phyloP scores from a whole-genome alignment of 208 protist genomes.

The Leishmania braziliensis region DNA sequence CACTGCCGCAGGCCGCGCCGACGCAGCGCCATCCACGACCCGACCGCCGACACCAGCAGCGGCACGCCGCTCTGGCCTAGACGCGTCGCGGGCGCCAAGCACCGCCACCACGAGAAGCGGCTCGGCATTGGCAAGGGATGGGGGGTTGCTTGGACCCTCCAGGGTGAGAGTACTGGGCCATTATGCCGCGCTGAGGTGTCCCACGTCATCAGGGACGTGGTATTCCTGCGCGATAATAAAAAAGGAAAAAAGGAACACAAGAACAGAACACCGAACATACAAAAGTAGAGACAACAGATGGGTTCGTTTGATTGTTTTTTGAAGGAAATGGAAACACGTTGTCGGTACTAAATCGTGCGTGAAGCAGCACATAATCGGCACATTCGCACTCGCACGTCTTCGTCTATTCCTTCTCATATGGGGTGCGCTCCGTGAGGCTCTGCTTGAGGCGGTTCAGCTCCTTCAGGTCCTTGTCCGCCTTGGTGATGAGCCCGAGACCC shows the following conservation, averaged over 20 bases:
- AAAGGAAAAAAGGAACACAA: constrained; percentile 11
- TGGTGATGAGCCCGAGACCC: constrained; percentile 76
- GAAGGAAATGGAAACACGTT: constrained; percentile 10
- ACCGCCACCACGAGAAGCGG: neutral
- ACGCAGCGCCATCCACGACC: neutral
- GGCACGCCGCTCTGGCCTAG: neutral
- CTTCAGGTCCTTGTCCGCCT: constrained; percentile 83
- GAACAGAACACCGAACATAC: constrained; percentile 9
- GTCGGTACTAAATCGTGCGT: constrained; percentile 4
- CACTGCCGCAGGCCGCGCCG: neutral
- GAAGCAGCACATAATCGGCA: neutral
- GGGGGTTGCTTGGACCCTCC: neutral
- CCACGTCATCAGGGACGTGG: neutral
- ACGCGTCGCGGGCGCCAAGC: neutral
- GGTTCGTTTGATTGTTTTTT: constrained; percentile 4
- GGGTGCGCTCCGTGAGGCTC: constrained; percentile 47
- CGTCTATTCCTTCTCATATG: constrained; percentile 33
- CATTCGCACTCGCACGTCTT: neutral
- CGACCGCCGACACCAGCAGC: neutral
- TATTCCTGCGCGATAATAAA: constrained; percentile 21
- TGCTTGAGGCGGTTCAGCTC: constrained; percentile 69
- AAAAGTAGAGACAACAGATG: constrained; percentile 20
- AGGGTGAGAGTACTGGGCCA: neutral
- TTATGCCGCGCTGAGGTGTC: neutral
- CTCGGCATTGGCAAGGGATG: neutral